phyloP scores from a whole-genome alignment of 2,329 filamentous ascomycete genomes.

The Epichloe gansuensis region DNA sequence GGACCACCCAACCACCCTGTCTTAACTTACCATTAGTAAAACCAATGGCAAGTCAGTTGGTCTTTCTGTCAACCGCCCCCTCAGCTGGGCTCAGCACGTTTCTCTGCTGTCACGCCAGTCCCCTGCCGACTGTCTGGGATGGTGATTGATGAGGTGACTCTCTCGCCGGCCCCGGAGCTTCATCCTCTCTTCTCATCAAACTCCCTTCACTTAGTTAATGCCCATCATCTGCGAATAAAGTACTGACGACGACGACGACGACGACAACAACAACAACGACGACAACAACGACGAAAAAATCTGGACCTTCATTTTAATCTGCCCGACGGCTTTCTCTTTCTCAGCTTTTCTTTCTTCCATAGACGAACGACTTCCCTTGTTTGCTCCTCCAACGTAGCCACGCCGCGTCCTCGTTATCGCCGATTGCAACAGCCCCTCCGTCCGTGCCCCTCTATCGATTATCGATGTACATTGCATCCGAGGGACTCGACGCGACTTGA shows the following conservation, averaged over 20 bases:
- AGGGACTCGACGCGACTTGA: constrained; percentile 1
- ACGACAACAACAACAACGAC: neutral
- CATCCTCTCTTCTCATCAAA: constrained; percentile 3
- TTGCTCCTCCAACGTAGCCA: neutral
- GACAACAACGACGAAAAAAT: neutral
- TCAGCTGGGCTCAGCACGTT: constrained; percentile 4
- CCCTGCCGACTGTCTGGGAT: neutral
- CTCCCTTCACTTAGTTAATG: neutral
- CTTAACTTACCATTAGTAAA: no score
- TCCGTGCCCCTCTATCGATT: constrained; percentile 7
- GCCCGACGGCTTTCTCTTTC: neutral
- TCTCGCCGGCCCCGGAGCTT: constrained; percentile 2
- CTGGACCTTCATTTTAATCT: constrained; percentile 1
- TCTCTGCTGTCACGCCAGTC: neutral
- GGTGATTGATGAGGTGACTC: constrained; percentile 1
- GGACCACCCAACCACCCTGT: no score
- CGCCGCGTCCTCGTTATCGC: constrained; percentile 1
- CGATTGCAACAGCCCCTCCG: constrained; percentile 7
- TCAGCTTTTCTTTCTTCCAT: neutral
- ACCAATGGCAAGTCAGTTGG: no score
- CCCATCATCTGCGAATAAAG: neutral
- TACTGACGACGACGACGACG: constrained; percentile 4
- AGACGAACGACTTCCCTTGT: neutral
- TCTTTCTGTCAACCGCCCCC: neutral
- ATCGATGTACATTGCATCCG: neutral